Conservation (phyloP, 31 red algal genomes). For the Endocladia muricata region DNA sequence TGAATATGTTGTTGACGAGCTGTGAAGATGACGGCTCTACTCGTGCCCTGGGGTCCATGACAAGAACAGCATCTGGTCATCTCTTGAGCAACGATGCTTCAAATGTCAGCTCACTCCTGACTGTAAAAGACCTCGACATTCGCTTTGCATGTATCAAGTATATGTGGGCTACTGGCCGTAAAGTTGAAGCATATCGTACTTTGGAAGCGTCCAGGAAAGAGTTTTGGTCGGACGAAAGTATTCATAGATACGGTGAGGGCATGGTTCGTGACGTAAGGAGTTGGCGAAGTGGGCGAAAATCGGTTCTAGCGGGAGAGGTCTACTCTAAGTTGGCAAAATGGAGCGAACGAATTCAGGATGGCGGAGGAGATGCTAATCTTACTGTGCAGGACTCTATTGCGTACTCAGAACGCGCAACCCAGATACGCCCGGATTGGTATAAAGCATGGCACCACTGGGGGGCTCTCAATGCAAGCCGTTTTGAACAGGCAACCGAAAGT, state of each 20-base stretch:
- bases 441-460: slow-evolving; percentile 91
- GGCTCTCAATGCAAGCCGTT: slow-evolving; percentile 27
- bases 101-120: slow-evolving; percentile 10
- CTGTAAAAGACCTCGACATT: slow-evolving; percentile 68
- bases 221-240: background rate
- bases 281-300: slow-evolving; percentile 6
- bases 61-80: too few species aligned
- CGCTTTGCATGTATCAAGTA: slow-evolving; percentile 89
- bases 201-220: slow-evolving; percentile 52
- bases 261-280: slow-evolving; percentile 1
- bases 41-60: too few species aligned
- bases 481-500: slow-evolving; percentile 10
- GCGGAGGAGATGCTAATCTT: slow-evolving; percentile 1
- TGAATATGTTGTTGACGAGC: slow-evolving; percentile 58
- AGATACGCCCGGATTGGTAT: slow-evolving; percentile 69
- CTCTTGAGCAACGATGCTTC: background rate
- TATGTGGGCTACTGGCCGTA: slow-evolving; percentile 68
- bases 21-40: too few species aligned
- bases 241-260: background rate
- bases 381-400: slow-evolving; percentile 29
- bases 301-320: slow-evolving; percentile 41
- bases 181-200: slow-evolving; percentile 65
- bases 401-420: slow-evolving; percentile 62
- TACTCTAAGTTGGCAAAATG: slow-evolving; percentile 89
- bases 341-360: slow-evolving; percentile 21